Base-by-base conservation (phyloP, 1,284 basidiomycete genomes). In the Bondarzewia mesenterica region DNA sequence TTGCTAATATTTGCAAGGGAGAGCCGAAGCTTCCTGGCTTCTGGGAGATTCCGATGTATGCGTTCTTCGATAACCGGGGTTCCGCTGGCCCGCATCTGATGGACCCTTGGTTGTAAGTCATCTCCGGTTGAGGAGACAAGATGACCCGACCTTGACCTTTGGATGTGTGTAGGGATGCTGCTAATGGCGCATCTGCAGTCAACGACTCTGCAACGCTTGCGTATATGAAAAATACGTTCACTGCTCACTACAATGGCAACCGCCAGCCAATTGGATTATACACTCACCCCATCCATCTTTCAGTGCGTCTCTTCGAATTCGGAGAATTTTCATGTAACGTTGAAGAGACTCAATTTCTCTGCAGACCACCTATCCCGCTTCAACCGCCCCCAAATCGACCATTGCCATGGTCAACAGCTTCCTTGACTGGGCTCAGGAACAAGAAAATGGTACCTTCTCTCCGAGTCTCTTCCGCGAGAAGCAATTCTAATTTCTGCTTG, bases 11-110 rank as follows among this genome's bases (percentile, higher is more conserved):
- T 4, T 91, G 89, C 66, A 75, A 79, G 58, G 88, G 89, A 38
- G 61, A 84, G 63, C 82, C 83, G 8, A 78, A 81, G 60, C 67
- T 90, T 3, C 83, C 85, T 35, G 87, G 89, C 2, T 76, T 89
- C 60, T 89, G 86, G 86, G 85, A 88, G 63, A 74, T 88, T 51
- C 85, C 85, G 2, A 87, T 89, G 85, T 88, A 87, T 61, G 80
- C 82, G 1, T 77, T 80, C 62, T 88, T 88, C 57, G 85, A 87
- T 60, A 57, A 74, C 15, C 63, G 69, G n/a, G 81, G 82, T 8
- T 66, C 64, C 7, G 64, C 56, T 20, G 83, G 82, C 1, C 65
- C 71, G 10, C 82, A 87, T 67, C 69, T 89, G 55, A 89, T 89
- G 88, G 89, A 90, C 62, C 86, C 86, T 47, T 90, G 85, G 84